These are phyloP conservation scores for Coemansia furcata DNA, from an alignment of 192 early-diverging fungal species.

Conservation along the genomic window DNA sequence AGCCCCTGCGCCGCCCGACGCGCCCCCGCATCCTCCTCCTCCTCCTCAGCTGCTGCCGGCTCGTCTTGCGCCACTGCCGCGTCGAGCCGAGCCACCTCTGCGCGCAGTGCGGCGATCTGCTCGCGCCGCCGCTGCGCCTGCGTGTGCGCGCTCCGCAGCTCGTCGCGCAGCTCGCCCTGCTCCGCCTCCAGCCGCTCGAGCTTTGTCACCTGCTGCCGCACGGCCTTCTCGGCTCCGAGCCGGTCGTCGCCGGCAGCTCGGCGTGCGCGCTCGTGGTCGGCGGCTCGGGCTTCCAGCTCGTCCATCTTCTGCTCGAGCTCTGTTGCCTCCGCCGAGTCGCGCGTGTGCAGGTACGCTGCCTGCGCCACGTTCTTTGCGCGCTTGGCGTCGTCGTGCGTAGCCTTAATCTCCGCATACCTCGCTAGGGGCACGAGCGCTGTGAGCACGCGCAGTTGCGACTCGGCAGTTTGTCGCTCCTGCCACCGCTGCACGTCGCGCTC, in stretches of 20 bases:
- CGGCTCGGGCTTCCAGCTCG: conserved; percentile 26
- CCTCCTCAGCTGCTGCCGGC: conserved; percentile 3
- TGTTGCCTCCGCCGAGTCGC: conserved; percentile 4
- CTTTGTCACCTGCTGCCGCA: conserved; percentile 10
- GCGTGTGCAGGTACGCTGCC: conserved; percentile 32
- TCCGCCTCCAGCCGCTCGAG: conserved; percentile 25
- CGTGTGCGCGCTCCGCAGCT: conserved; percentile 31
- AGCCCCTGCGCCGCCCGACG: neutral
- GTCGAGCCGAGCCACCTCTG: conserved; percentile 34
- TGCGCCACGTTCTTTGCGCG: conserved; percentile 38
- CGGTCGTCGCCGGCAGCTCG: conserved; percentile 15
- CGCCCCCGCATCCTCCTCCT: conserved; percentile 31
- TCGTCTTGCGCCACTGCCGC: conserved; percentile 13
- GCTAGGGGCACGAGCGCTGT: conserved; percentile 62
- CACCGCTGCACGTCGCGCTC: conserved; percentile 76
- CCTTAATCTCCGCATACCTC: conserved; percentile 61
- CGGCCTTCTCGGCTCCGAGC: conserved; percentile 4
- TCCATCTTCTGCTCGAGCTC: conserved; percentile 38
- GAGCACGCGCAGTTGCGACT: conserved; percentile 60
- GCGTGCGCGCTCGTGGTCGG: conserved; percentile 11
- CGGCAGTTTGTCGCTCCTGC: conserved; percentile 66
- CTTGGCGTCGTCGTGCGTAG: conserved; percentile 55
- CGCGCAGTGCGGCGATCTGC: conserved; percentile 35
- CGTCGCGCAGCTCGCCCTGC: conserved; percentile 23
- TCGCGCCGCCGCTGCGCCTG: conserved; percentile 44